These are phyloP conservation scores for Leccinum fibrillosum DNA, from an alignment of 768 basidiomycete species.

Conservation along the genomic window DNA sequence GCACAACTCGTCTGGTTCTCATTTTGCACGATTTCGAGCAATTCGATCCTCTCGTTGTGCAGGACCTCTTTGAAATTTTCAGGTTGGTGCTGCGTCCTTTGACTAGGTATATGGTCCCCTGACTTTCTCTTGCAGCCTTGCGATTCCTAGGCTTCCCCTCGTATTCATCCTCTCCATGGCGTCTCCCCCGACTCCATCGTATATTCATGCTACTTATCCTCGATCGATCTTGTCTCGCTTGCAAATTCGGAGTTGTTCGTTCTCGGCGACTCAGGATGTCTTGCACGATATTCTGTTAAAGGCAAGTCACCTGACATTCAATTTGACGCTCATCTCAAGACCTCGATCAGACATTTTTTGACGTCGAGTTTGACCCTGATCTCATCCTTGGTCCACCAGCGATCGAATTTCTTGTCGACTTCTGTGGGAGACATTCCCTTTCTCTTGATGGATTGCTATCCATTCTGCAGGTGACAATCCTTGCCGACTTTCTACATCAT, in stretches of 20 bases:
- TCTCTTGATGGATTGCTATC: constrained; percentile 57
- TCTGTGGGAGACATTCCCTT: constrained; percentile 51
- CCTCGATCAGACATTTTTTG: constrained; percentile 58
- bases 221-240: constrained; percentile 57
- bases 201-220: constrained; percentile 57
- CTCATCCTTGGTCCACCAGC: constrained; percentile 58
- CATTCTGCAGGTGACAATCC: constrained; percentile 54
- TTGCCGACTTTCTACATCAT: not conserved
- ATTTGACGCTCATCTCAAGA: not conserved
- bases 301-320: constrained; percentile 33
- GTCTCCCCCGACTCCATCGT: constrained; percentile 53
- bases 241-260: constrained; percentile 47
- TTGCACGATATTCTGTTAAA: constrained; percentile 54
- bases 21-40: constrained; percentile 75
- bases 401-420: constrained; percentile 56
- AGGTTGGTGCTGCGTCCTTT: constrained; percentile 41
- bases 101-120: not conserved
- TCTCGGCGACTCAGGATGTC: constrained; percentile 46
- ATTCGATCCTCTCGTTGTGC: constrained; percentile 57
- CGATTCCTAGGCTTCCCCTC: constrained; percentile 52
- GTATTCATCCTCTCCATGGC: constrained; percentile 63
- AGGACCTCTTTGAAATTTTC: constrained; percentile 70
- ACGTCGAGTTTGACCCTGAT: constrained; percentile 54
- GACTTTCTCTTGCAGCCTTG: constrained; percentile 38
- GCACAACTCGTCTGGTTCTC: constrained; percentile 45